phyloP scores from a whole-genome alignment of 345 rosid species.

The Litchi chinensis region DNA sequence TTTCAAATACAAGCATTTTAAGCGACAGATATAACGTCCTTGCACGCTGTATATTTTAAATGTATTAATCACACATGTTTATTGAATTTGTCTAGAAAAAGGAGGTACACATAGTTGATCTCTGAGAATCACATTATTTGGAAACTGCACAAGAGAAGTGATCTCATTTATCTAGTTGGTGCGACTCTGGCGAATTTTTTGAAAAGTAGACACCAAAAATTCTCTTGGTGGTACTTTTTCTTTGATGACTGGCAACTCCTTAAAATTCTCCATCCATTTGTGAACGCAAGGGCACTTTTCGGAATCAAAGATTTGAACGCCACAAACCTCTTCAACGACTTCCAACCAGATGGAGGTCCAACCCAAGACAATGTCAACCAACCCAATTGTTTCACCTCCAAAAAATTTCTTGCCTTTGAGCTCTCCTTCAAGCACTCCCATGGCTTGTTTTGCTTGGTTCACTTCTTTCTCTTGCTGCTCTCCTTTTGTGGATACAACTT shows the following conservation, averaged over 20 bases:
- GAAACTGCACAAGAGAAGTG: too few species aligned
- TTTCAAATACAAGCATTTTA: too few species aligned
- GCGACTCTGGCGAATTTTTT: background rate
- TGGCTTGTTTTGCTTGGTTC: conserved; percentile 21
- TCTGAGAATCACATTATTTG: too few species aligned
- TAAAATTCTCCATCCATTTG: conserved; percentile 20
- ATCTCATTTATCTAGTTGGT: background rate
- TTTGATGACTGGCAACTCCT: background rate
- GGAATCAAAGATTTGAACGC: background rate
- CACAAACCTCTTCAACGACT: conserved; percentile 7
- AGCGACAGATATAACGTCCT: too few species aligned
- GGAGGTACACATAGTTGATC: too few species aligned
- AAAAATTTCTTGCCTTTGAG: conserved; percentile 14
- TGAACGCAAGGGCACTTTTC: background rate
- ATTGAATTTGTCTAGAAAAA: too few species aligned
- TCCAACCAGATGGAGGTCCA: conserved; percentile 16
- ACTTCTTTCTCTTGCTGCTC: conserved; percentile 11
- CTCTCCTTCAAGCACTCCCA: conserved; percentile 20
- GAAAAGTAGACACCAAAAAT: background rate
- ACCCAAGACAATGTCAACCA: conserved; percentile 11
- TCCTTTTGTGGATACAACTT: background rate
- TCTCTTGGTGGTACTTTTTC: background rate
- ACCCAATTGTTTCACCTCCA: conserved; percentile 24
- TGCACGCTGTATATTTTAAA: too few species aligned
- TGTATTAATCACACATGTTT: too few species aligned